These are phyloP conservation scores for Fusarium denticulatum DNA, from an alignment of 2,329 filamentous ascomycete genomes.

Conservation along the genomic window DNA sequence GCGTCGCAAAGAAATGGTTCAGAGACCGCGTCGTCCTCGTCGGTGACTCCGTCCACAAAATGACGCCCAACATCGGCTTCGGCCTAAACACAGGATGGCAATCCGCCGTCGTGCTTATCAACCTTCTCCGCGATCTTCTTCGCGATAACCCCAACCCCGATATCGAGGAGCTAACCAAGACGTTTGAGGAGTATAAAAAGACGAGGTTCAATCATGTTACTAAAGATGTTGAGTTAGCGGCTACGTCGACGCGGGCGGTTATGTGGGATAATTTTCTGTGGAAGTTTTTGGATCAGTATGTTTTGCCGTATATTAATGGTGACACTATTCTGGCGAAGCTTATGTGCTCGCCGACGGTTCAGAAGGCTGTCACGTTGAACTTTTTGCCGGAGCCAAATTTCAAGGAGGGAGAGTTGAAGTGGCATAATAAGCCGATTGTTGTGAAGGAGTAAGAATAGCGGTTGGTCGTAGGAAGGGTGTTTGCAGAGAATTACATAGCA, in stretches of 20 bases:
- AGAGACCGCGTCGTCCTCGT: conserved; percentile 28
- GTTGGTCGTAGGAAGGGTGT: fast-evolving
- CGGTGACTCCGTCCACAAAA: conserved; percentile 31
- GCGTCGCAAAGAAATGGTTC: conserved; percentile 25
- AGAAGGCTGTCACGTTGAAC: conserved; percentile 19
- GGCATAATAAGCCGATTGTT: conserved; percentile 15
- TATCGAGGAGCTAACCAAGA: not conserved
- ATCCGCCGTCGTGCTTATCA: conserved; percentile 18
- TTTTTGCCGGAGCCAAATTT: conserved; percentile 28
- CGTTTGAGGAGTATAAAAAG: conserved; percentile 14
- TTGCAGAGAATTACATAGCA: not conserved
- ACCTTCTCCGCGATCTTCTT: conserved; percentile 10
- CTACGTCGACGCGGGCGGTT: conserved; percentile 13
- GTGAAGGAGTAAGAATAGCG: not conserved
- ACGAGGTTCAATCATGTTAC: not conserved
- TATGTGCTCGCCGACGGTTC: conserved; percentile 23
- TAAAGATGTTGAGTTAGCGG: conserved; percentile 18
- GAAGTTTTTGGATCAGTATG: conserved; percentile 21
- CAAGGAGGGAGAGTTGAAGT: conserved; percentile 13
- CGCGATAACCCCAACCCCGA: not conserved
- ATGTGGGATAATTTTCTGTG: conserved; percentile 27
- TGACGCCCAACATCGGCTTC: conserved; percentile 34
- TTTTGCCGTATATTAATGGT: conserved; percentile 25
- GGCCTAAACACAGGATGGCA: conserved; percentile 35
- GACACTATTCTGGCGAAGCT: conserved; percentile 24